Evolutionary conservation across 768 basidiomycete species (phyloP).

Genomic region (Pisolithus marmoratus): DNA sequence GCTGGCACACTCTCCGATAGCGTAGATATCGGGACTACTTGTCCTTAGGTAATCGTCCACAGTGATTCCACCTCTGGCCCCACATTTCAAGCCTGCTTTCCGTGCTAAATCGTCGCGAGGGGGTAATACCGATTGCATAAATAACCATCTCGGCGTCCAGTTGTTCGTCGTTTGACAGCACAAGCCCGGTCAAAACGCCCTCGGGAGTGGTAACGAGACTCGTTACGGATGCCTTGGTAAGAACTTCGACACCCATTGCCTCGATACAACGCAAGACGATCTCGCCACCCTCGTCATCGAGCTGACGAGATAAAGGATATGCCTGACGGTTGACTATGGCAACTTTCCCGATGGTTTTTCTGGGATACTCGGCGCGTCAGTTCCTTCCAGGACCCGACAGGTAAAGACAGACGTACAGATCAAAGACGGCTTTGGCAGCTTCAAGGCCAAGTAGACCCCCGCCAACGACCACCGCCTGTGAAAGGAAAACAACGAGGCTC

Average conservation of each 20-base stretch:
- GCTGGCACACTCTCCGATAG: slow-evolving; percentile 72
- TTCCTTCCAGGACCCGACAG: background rate
- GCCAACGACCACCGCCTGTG: slow-evolving; percentile 49
- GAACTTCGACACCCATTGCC: slow-evolving; percentile 52
- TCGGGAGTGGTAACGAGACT: slow-evolving; percentile 34
- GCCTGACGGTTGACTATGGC: slow-evolving; percentile 47
- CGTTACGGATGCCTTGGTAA: slow-evolving; percentile 36
- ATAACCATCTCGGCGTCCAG: slow-evolving; percentile 52
- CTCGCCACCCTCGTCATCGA: slow-evolving; percentile 52
- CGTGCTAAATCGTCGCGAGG: slow-evolving; percentile 66
- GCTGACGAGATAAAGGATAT: slow-evolving; percentile 53
- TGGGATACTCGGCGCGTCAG: background rate
- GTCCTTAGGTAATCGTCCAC: slow-evolving; percentile 56
- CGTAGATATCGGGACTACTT: slow-evolving; percentile 54
- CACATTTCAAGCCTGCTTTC: slow-evolving; percentile 44
- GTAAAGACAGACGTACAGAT: slow-evolving; percentile 35
- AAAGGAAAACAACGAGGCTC: background rate
- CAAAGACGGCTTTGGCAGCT: slow-evolving; percentile 65
- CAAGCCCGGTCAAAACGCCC: slow-evolving; percentile 42
- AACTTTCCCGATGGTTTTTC: slow-evolving; percentile 38
- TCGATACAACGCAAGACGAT: slow-evolving; percentile 57
- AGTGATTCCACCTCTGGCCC: slow-evolving; percentile 47
- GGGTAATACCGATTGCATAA: slow-evolving; percentile 64
- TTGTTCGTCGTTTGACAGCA: slow-evolving; percentile 41
- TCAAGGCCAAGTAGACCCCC: slow-evolving; percentile 68